These are phyloP conservation scores for Salvia sclarea DNA, from an alignment of 305 asterid genomes.

Conservation along the genomic window DNA sequence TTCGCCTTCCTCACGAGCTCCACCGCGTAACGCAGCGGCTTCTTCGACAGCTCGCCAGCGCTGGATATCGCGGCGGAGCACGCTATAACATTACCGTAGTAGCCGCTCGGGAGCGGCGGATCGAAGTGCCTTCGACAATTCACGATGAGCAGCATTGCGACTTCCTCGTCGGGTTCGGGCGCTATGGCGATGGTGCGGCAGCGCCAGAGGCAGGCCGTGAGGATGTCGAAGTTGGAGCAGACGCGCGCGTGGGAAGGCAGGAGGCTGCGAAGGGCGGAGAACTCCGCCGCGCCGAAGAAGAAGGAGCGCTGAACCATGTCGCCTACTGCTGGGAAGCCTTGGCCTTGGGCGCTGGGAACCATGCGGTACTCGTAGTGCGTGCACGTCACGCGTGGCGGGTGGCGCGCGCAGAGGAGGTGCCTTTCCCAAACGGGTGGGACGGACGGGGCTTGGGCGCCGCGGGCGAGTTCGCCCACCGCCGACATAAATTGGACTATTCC, in stretches of 20 bases:
- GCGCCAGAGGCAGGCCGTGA: conserved; percentile 64
- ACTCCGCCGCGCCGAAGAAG: conserved; percentile 54
- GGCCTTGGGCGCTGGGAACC: conserved; percentile 33
- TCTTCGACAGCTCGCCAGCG: conserved; percentile 37
- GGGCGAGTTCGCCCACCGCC: conserved; percentile 31
- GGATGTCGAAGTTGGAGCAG: conserved; percentile 52
- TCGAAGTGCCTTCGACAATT: conserved; percentile 42
- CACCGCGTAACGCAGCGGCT: conserved; percentile 45
- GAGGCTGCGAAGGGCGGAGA: conserved; percentile 47
- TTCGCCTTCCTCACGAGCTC: conserved; percentile 54
- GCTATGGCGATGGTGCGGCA: conserved; percentile 62
- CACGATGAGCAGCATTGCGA: conserved; percentile 46
- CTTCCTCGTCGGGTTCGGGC: conserved; percentile 48
- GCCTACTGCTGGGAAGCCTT: not conserved
- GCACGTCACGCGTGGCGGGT: conserved; percentile 40
- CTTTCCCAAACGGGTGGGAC: conserved; percentile 54
- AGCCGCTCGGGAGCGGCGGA: conserved; percentile 51
- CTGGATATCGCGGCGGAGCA: conserved; percentile 45
- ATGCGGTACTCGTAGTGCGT: conserved; percentile 35
- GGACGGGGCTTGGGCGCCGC: conserved; percentile 35
- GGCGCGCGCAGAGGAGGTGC: conserved; percentile 49
- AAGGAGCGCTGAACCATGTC: conserved; percentile 56
- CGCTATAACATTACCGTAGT: conserved; percentile 59
- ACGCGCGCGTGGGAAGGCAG: conserved; percentile 41
- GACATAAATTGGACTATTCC: conserved; percentile 51